These are phyloP conservation scores for Lithospermum erythrorhizon DNA, from an alignment of 257 asterid species.

Conservation along the genomic window DNA sequence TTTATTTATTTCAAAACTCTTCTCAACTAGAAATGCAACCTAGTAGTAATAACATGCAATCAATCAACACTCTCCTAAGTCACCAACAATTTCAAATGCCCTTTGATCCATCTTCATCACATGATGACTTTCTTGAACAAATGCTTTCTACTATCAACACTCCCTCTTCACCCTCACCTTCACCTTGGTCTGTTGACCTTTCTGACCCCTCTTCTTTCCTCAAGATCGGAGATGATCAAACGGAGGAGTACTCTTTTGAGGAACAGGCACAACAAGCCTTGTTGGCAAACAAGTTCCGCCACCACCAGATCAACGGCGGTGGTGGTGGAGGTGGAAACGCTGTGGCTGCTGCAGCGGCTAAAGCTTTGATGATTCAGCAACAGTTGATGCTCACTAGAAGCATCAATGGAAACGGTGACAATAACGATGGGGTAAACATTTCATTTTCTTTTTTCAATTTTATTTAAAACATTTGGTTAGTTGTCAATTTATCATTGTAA, in stretches of 20 bases:
- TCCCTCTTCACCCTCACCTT: constrained; percentile 18
- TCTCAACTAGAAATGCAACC: not conserved
- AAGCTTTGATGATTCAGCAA: constrained; percentile 63
- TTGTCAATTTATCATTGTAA: too few species aligned
- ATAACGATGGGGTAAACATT: too few species aligned
- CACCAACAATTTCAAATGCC: constrained; percentile 24
- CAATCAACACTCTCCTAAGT: constrained; percentile 14
- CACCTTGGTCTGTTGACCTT: constrained; percentile 10
- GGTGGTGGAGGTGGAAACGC: not conserved
- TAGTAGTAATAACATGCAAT: too few species aligned
- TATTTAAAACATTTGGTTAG: too few species aligned
- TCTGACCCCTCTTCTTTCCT: not conserved
- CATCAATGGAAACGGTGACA: too few species aligned
- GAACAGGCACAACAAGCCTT: constrained; percentile 28
- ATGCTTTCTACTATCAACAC: constrained; percentile 35
- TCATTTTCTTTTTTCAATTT: too few species aligned
- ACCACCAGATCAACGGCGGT: constrained; percentile 52
- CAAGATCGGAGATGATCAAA: constrained; percentile 17
- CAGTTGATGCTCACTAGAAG: constrained; percentile 52
- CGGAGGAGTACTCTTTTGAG: constrained; percentile 24
- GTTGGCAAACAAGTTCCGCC: constrained; percentile 53
- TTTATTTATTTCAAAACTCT: too few species aligned
- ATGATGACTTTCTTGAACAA: constrained; percentile 72
- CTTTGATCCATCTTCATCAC: constrained; percentile 50
- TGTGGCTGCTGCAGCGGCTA: constrained; percentile 23